These are phyloP conservation scores for Physocladia obscura DNA, from an alignment of 192 early-diverging fungal species.

Conservation along the genomic window DNA sequence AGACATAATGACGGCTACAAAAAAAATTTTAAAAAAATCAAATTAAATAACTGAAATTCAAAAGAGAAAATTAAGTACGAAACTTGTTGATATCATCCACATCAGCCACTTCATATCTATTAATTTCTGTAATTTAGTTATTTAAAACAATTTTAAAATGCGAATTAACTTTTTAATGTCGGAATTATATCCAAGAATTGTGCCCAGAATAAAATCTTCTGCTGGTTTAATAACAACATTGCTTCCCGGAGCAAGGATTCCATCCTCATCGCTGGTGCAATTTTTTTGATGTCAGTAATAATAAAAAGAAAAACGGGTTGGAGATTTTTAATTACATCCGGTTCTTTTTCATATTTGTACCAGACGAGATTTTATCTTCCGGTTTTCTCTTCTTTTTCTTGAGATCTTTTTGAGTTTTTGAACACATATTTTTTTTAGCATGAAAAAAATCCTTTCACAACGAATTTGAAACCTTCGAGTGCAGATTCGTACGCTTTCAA, in stretches of 20 bases:
- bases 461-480: too few species aligned
- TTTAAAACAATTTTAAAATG: background rate
- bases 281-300: too few species aligned
- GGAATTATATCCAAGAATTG: slow-evolving; percentile 31
- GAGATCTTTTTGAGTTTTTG: too few species aligned
- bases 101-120: slow-evolving; percentile 48
- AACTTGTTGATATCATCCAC: slow-evolving; percentile 43
- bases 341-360: slow-evolving; percentile 3
- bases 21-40: too few species aligned
- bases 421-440: too few species aligned
- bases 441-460: too few species aligned
- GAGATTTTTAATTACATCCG: too few species aligned
- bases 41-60: too few species aligned
- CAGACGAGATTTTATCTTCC: slow-evolving; percentile 27
- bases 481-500: too few species aligned
- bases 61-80: background rate
- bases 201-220: slow-evolving; percentile 45
- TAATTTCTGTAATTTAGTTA: background rate
- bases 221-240: slow-evolving; percentile 36
- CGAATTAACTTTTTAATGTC: slow-evolving; percentile 33
- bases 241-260: background rate
- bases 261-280: too few species aligned
- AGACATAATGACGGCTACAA: background rate
- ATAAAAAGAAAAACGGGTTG: too few species aligned
- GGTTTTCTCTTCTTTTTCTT: slow-evolving; percentile 26